Evolutionary conservation across 2,329 filamentous ascomycete genomes (phyloP), one percentile per base, ranked within the genome.

Genomic region (Hymenoscyphus fructigenus): DNA sequence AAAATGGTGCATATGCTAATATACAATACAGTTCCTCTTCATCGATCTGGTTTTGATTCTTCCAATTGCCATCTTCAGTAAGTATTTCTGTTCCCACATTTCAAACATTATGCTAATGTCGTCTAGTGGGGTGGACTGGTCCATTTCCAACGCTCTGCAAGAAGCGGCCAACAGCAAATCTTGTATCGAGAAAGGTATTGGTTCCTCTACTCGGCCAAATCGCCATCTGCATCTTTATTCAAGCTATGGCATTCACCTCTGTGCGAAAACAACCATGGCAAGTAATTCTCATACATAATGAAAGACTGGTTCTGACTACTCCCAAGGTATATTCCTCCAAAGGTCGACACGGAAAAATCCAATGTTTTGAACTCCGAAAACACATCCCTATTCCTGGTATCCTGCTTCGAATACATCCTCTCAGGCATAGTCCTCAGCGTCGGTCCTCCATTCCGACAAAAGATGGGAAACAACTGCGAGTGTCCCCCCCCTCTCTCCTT

Each of bases 321-420:
- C 44, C 12, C 14, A 44, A 88, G 85, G 86, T 97, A 92, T 75
- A 87, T 90, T 61, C 92, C 93, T 17, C 95, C 95, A 0, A 83
- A 88, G 63, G 76, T 96, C 29, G 85, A 93, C 73, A 86, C 85
- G 29, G 85, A 96, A 34, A 90, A 95, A 74, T 90, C 91, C 28
- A 96, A 95, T 75, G 90, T 93, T 61, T 84, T 90, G 72, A 98
- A 98, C 77, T 97, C 92, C 10, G 91, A 98, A 73, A 98, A 99
- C 73, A 97, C 94, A 0, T 88, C 91, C 0, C 81, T 99, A 1
- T 99, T 99, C 80, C 79, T 98, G 34, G 82, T 93, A 5, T 96
- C 91, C 1, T 97, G 93, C 76, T 98, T 93, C 74, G 93, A 98
- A 76, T 99, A 99, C 77, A 96, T 96, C 44, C 83, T 97, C 26